Base-by-base conservation (phyloP, 1,139 yeast species). In the Candida sojae region DNA sequence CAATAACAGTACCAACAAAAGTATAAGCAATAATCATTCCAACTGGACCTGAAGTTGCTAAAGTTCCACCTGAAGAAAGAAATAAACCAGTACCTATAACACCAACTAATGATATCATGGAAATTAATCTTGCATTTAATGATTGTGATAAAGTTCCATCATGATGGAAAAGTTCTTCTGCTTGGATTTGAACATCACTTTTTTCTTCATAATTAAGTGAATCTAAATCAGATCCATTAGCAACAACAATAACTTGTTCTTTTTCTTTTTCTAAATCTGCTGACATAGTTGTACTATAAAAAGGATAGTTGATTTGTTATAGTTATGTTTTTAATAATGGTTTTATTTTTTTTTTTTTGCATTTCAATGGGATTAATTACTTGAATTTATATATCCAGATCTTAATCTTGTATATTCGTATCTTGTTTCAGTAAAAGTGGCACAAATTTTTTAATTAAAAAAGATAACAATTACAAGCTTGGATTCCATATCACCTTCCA, bases 61-160 rank as follows among this genome's bases (percentile, higher is more conserved):
- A 48, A 5, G 61, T 53, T 5, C 55, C 55, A 3, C 64, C 64
- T 5, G 60, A 54, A 21, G 35, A 33, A n/a, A 32, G 29, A 21
- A 44, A 44, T 25, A 61, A 47, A 11, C 64, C 64, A 4, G 67
- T 63, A 36, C 67, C 67, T 45, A 63, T 57, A 4, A 61, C 60
- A 17, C 63, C 63, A 23, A 60, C 70, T 40, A 68, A 57, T 4
- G 73, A 59, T 28, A 69, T 53, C 68, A 68, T 67, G 32, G 61
- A 64, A 40, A 68, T 55, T 45, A 67, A 71, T 50, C 72, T 60
- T 45, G 61, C 61, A 39, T 60, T 57, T 40, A 66, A 49, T 6
- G 44, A 41, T 13, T 45, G 34, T 3, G 49, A 51, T 17, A 33
- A 33, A 1, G 21, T 33, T 8, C 10, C 10, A 21, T 33, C 36